Percentiles rank a stretch among this genome's conserved stretches.
Evolutionary conservation across 1,284 basidiomycete genomes (phyloP).

Genomic region (Leucoagaricus sp.): DNA sequence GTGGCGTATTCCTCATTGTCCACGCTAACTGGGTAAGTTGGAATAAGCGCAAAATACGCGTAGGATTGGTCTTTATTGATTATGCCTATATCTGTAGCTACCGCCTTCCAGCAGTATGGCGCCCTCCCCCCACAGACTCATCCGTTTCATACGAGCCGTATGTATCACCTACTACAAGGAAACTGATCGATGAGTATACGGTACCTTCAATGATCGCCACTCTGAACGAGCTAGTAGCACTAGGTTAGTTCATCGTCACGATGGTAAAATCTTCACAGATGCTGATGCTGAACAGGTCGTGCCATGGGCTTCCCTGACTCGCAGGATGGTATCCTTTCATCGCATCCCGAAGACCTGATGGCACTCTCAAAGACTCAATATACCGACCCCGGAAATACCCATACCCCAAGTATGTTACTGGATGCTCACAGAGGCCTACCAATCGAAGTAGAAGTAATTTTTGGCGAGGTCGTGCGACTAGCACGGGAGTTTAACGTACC

Average conservation of each 20-base stretch:
- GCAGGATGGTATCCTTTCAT: slow-evolving; percentile 43
- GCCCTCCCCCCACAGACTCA: slow-evolving; percentile 39
- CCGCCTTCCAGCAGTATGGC: slow-evolving; percentile 54
- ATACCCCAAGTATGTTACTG: slow-evolving; percentile 63
- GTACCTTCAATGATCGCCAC: slow-evolving; percentile 48
- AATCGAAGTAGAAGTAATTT: slow-evolving; percentile 66
- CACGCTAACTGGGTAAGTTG: slow-evolving; percentile 46
- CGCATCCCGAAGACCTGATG: slow-evolving; percentile 41
- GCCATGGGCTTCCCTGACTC: slow-evolving; percentile 52
- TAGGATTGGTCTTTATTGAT: neutral
- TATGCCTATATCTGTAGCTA: slow-evolving; percentile 26
- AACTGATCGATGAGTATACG: slow-evolving; percentile 45
- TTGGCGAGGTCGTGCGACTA: slow-evolving; percentile 60
- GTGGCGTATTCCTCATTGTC: slow-evolving; percentile 53
- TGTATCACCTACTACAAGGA: slow-evolving; percentile 43
- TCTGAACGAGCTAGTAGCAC: slow-evolving; percentile 46
- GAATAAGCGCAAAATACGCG: neutral
- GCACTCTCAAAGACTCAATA: slow-evolving; percentile 41
- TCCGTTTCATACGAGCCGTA: slow-evolving; percentile 38
- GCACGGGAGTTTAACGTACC: slow-evolving; percentile 46
- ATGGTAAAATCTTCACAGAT: neutral
- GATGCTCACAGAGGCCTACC: slow-evolving; percentile 55
- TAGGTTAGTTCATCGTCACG: slow-evolving; percentile 34
- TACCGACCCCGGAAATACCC: slow-evolving; percentile 40
- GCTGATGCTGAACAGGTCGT: slow-evolving; percentile 32